A percentile compares a stretch with the other conserved stretches of the same genome.
Conservation (phyloP, 1,139 yeast genomes). For the Tardiomyces blankii region DNA sequence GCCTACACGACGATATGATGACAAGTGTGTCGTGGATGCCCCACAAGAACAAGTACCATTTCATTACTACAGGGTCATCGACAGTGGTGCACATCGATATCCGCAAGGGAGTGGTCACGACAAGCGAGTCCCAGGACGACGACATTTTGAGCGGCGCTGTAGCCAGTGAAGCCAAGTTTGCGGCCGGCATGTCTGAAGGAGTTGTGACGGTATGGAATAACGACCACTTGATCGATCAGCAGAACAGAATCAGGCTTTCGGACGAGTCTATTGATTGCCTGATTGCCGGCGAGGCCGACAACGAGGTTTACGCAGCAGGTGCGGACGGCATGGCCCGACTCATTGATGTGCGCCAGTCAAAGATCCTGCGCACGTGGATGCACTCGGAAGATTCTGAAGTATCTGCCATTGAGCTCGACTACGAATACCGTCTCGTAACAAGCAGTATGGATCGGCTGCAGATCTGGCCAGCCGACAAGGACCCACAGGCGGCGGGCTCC, state of each 20-base stretch:
- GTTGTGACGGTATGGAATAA: conserved; percentile 85
- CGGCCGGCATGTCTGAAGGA: conserved; percentile 87
- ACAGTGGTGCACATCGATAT: conserved; percentile 72
- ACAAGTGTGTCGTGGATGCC: conserved; percentile 46
- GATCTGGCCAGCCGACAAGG: conserved; percentile 44
- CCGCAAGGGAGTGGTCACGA: conserved; percentile 48
- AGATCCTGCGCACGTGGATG: conserved; percentile 51
- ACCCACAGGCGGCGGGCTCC: conserved; percentile 10
- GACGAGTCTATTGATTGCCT: conserved; percentile 73
- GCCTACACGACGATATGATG: conserved; percentile 56
- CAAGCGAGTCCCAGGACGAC: conserved; percentile 86
- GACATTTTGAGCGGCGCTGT: conserved; percentile 64
- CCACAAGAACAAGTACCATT: conserved; percentile 70
- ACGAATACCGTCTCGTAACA: conserved; percentile 63
- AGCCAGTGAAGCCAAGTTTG: conserved; percentile 51
- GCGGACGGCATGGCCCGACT: conserved; percentile 71
- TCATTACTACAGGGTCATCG: conserved; percentile 73
- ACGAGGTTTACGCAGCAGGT: conserved; percentile 73
- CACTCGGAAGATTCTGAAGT: conserved; percentile 66
- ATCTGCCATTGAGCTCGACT: conserved; percentile 64
- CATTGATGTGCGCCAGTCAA: conserved; percentile 54
- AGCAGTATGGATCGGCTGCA: conserved; percentile 76
- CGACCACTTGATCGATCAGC: conserved; percentile 50
- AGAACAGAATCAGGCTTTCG: conserved; percentile 62
- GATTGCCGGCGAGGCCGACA: conserved; percentile 64